A percentile compares a stretch with the other conserved stretches of the same genome.
phyloP scores from a whole-genome alignment of 1,284 basidiomycete species.

The Microbotryum intermedium region DNA sequence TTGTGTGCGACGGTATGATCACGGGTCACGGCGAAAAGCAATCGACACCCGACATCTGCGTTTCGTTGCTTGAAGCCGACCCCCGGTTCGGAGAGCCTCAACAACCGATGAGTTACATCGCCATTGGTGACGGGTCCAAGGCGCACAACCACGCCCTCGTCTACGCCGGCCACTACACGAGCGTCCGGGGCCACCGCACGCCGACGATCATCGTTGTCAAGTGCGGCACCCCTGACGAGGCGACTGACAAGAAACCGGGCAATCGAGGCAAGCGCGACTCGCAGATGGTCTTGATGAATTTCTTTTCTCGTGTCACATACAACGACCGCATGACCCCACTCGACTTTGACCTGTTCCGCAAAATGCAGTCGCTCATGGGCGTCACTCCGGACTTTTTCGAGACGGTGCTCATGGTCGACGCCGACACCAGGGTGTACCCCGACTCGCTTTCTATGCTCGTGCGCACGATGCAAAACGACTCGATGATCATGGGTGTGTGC shows the following conservation, averaged over 20 bases:
- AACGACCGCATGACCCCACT: conserved; percentile 97
- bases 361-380: conserved; percentile 92
- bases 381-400: conserved; percentile 99
- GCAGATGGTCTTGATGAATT: conserved; percentile 98
- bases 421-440: conserved; percentile 87
- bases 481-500: conserved; percentile 97
- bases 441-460: conserved; percentile 78
- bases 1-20: conserved; percentile 98
- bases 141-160: conserved; percentile 92
- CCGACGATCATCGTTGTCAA: conserved; percentile 96
- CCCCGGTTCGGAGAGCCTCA: conserved; percentile 85
- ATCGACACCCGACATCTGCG: conserved; percentile 94
- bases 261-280: conserved; percentile 98
- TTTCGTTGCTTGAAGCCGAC: conserved; percentile 83
- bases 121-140: conserved; percentile 83
- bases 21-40: conserved; percentile 90
- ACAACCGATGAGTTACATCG: conserved; percentile 85
- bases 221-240: conserved; percentile 75
- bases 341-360: conserved; percentile 96
- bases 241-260: conserved; percentile 83
- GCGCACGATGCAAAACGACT: conserved; percentile 97
- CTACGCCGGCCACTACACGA: conserved; percentile 89
- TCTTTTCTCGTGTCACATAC: conserved; percentile 97
- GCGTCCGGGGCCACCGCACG: conserved; percentile 64
- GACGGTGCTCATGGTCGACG: conserved; percentile 96